These are phyloP conservation scores for Rutstroemia sp. DNA, from an alignment of 2,329 filamentous ascomycete species.

Conservation along the genomic window DNA sequence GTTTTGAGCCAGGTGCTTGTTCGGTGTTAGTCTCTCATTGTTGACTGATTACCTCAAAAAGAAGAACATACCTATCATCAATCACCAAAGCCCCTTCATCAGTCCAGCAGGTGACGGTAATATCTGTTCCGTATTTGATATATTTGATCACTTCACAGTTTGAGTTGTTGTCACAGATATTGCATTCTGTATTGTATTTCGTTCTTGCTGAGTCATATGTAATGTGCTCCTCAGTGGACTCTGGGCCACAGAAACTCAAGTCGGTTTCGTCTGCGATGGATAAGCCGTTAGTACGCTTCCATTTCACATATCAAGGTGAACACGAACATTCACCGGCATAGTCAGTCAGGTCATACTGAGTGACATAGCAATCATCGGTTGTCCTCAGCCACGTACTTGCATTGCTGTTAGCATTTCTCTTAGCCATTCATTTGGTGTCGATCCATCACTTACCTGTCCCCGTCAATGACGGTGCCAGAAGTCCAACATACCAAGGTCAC, in stretches of 20 bases:
- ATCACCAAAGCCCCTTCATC: constrained; percentile 10
- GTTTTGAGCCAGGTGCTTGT: constrained; percentile 17
- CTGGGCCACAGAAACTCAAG: constrained; percentile 14
- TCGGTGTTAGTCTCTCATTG: neutral
- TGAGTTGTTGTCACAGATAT: constrained; percentile 14
- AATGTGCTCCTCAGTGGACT: constrained; percentile 11
- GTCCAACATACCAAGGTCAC: constrained; percentile 19
- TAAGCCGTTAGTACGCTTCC: neutral
- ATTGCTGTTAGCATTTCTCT: neutral
- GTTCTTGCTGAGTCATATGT: constrained; percentile 12
- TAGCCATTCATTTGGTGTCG: no score
- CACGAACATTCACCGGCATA: constrained; percentile 18
- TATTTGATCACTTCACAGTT: constrained; percentile 14
- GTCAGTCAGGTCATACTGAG: constrained; percentile 14
- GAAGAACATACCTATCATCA: constrained; percentile 10
- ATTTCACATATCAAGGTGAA: neutral
- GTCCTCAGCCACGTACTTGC: constrained; percentile 19
- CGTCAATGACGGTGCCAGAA: constrained; percentile 14
- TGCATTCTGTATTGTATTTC: constrained; percentile 18
- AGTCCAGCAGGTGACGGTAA: constrained; percentile 18
- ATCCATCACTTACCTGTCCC: constrained; percentile 12
- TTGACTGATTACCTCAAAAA: no score
- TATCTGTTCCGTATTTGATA: constrained; percentile 10
- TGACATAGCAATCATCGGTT: constrained; percentile 17
- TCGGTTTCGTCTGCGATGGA: constrained; percentile 9